phyloP scores from a whole-genome alignment of 2,329 filamentous ascomycete species.

The Chaetothyriales sp. region DNA sequence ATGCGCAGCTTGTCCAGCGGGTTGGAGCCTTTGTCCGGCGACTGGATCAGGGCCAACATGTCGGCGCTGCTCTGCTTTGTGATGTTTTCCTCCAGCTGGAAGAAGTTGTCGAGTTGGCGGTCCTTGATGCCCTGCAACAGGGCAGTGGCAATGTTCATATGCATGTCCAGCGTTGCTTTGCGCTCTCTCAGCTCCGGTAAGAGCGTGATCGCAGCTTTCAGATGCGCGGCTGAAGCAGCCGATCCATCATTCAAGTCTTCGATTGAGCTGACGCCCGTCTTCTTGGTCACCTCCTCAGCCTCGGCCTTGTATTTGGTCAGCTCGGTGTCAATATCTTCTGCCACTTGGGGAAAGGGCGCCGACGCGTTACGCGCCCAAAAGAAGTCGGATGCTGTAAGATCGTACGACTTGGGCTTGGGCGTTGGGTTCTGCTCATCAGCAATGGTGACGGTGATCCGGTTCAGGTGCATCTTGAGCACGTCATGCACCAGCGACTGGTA shows the following conservation, averaged over 20 bases:
- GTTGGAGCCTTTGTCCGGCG: conserved; percentile 65
- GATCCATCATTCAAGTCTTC: conserved; percentile 85
- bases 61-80: conserved; percentile 82
- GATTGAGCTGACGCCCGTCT: conserved; percentile 80
- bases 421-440: conserved; percentile 55
- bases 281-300: conserved; percentile 82
- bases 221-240: conserved; percentile 75
- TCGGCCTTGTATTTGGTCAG: conserved; percentile 92
- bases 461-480: conserved; percentile 65
- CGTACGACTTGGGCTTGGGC: conserved; percentile 74
- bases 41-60: conserved; percentile 72
- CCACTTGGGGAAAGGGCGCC: conserved; percentile 84
- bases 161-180: conserved; percentile 89
- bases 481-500: conserved; percentile 76
- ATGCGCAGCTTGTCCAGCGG: conserved; percentile 78
- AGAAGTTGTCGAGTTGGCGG: conserved; percentile 87
- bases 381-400: conserved; percentile 78
- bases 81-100: conserved; percentile 84
- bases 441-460: conserved; percentile 83
- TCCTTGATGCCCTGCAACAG: conserved; percentile 74
- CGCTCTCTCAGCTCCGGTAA: conserved; percentile 83
- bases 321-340: conserved; percentile 88
- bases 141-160: conserved; percentile 93
- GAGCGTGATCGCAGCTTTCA: conserved; percentile 88
- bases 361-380: conserved; percentile 93